phyloP scores from a whole-genome alignment of 2,329 filamentous ascomycete genomes.

The Sporothrix humicola region DNA sequence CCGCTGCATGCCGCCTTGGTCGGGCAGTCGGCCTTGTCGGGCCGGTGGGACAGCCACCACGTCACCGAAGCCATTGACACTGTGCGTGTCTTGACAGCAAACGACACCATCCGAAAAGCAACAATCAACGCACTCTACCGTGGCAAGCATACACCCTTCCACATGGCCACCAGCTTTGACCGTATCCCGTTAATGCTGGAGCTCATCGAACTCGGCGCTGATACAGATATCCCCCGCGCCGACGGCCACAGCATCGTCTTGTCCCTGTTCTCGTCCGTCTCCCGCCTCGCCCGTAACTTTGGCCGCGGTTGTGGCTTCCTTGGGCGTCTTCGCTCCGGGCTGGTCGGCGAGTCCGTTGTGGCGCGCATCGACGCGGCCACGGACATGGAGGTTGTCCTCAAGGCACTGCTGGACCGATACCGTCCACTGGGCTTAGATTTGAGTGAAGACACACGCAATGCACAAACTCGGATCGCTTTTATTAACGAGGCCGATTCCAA shows the following conservation, averaged over 20 bases:
- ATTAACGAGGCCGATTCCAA: too few relatives aligned
- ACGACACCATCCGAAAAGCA: neutral
- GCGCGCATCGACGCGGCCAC: neutral
- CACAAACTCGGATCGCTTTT: too few relatives aligned
- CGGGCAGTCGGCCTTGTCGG: neutral
- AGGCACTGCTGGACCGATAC: neutral
- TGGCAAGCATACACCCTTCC: constrained; percentile 1
- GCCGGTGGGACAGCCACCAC: neutral
- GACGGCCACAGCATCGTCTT: constrained; percentile 1
- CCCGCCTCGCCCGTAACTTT: neutral
- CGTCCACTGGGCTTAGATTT: neutral
- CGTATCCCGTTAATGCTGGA: neutral
- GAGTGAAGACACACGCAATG: too few relatives aligned
- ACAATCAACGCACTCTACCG: neutral
- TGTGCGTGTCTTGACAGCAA: neutral
- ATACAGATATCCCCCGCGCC: neutral
- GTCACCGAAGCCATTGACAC: neutral
- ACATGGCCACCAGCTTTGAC: neutral
- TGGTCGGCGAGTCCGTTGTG: neutral
- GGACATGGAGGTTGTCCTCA: neutral
- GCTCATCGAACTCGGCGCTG: neutral
- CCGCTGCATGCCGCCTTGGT: neutral
- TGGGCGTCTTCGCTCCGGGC: neutral
- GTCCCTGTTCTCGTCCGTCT: neutral
- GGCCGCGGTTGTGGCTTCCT: constrained; percentile 2